Evolutionary conservation across 106 monocot species (phyloP).

Genomic region (Dioscorea alata): DNA sequence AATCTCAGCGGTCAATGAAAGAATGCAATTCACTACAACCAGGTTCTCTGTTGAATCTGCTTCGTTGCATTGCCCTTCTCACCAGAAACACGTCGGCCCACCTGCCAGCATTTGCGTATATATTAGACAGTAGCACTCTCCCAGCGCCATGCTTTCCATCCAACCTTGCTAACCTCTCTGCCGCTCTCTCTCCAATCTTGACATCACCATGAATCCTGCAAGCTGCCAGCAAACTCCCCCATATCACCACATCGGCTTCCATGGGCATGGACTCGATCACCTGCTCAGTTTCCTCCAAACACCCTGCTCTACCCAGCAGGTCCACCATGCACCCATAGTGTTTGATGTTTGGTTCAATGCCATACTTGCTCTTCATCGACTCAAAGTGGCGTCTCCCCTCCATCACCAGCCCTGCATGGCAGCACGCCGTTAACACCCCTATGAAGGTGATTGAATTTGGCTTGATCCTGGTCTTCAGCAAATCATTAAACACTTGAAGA

Average conservation of each 20-base stretch:
- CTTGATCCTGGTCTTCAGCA: conserved; percentile 25
- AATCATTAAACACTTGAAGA: conserved; percentile 26
- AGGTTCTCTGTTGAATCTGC: conserved; percentile 33
- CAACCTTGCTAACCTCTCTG: conserved; percentile 40
- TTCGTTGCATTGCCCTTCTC: conserved; percentile 39
- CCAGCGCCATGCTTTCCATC: conserved; percentile 58
- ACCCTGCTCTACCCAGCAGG: conserved; percentile 56
- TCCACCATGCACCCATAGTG: conserved; percentile 84
- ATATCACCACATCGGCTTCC: conserved; percentile 57
- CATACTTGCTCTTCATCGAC: conserved; percentile 40
- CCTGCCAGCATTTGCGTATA: conserved; percentile 52
- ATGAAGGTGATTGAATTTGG: conserved; percentile 75
- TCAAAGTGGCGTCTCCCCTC: conserved; percentile 38
- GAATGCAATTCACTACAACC: conserved; percentile 28
- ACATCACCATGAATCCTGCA: conserved; percentile 50
- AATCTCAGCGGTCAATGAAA: too few species aligned
- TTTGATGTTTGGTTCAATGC: conserved; percentile 48
- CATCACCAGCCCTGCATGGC: conserved; percentile 55
- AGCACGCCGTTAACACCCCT: conserved; percentile 64
- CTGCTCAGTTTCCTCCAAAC: conserved; percentile 50
- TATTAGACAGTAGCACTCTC: conserved; percentile 59
- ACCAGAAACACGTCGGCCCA: conserved; percentile 41
- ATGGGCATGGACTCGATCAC: conserved; percentile 49
- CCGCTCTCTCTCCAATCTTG: conserved; percentile 54
- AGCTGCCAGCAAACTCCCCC: conserved; percentile 63